Conservation (phyloP, 164 flowering plant genomes). For the Dillenia turbinata region DNA sequence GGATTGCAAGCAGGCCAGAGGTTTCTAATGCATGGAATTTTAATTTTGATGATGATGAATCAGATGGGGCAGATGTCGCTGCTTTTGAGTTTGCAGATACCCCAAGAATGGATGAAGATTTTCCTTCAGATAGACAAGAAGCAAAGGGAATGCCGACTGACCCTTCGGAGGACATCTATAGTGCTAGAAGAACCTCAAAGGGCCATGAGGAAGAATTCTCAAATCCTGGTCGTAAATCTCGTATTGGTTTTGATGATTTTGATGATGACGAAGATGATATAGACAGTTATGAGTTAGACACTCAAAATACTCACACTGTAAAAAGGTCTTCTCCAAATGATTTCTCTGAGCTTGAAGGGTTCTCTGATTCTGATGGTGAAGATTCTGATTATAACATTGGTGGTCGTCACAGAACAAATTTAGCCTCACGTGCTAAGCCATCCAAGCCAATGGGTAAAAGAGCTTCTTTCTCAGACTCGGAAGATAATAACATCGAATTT, state of each 20-base stretch:
- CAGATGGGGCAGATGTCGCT: slow-evolving; percentile 99
- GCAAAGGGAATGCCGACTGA: slow-evolving; percentile 20
- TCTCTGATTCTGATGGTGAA: slow-evolving; percentile 49
- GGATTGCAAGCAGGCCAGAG: slow-evolving; percentile 32
- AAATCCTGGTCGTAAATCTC: slow-evolving; percentile 25
- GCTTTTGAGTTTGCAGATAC: slow-evolving; percentile 97
- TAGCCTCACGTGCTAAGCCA: slow-evolving; percentile 16
- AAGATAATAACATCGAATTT: slow-evolving; percentile 32
- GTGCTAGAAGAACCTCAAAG: slow-evolving; percentile 17
- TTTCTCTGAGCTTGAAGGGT: slow-evolving; percentile 44
- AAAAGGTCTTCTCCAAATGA: slow-evolving; percentile 26
- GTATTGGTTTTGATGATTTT: slow-evolving; percentile 86
- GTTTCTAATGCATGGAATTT: slow-evolving; percentile 91
- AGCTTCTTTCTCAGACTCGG: slow-evolving; percentile 32
- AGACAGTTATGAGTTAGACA: slow-evolving; percentile 77
- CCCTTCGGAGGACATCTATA: slow-evolving; percentile 26
- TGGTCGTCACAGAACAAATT: slow-evolving; percentile 11
- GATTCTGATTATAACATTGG: slow-evolving; percentile 7
- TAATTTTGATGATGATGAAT: slow-evolving; percentile 94
- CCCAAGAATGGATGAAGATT: slow-evolving; percentile 33
- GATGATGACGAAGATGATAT: slow-evolving; percentile 80
- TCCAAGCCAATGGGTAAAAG: slow-evolving; percentile 19
- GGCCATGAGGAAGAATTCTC: slow-evolving; percentile 26
- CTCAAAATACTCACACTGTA: slow-evolving; percentile 20
- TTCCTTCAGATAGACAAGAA: slow-evolving; percentile 24